phyloP scores from a whole-genome alignment of 1,284 basidiomycete species.

The Naganishia sp. region DNA sequence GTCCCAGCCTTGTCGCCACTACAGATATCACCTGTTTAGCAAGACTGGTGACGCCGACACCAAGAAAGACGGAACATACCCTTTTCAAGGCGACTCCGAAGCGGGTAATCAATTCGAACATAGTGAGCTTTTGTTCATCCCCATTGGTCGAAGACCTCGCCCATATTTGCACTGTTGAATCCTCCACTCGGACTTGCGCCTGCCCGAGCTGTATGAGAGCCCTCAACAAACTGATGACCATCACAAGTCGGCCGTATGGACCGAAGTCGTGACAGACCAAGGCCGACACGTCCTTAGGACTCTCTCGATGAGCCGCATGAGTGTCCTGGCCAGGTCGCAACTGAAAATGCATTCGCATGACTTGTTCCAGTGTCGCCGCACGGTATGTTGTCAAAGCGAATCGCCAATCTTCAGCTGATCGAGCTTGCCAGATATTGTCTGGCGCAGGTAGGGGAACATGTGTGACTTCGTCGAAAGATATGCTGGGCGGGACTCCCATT shows the following conservation, averaged over 20 bases:
- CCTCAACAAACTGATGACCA: constrained; percentile 52
- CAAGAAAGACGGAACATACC: constrained; percentile 9
- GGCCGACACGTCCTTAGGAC: constrained; percentile 29
- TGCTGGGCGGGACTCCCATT: constrained; percentile 50
- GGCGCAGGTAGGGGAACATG: constrained; percentile 54
- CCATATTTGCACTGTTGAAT: constrained; percentile 40
- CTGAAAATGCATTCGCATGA: constrained; percentile 50
- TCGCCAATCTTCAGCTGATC: constrained; percentile 50
- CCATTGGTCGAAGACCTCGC: constrained; percentile 32
- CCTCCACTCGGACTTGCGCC: constrained; percentile 51
- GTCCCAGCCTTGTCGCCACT: constrained; percentile 57
- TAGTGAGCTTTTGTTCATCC: constrained; percentile 10
- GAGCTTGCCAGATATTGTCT: constrained; percentile 54
- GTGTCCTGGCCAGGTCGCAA: constrained; percentile 20
- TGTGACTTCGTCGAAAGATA: constrained; percentile 49
- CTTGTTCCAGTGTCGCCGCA: constrained; percentile 49
- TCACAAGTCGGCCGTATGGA: constrained; percentile 53
- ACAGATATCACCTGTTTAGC: background rate
- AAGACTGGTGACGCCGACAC: background rate
- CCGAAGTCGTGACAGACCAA: constrained; percentile 50
- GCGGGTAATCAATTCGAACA: constrained; percentile 30
- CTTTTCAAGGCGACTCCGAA: constrained; percentile 36
- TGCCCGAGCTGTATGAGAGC: constrained; percentile 55
- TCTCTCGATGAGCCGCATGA: constrained; percentile 23
- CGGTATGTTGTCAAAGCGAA: constrained; percentile 44